These are phyloP conservation scores for Beauveria bassiana DNA, from an alignment of 2,329 filamentous ascomycete species.

Conservation along the genomic window DNA sequence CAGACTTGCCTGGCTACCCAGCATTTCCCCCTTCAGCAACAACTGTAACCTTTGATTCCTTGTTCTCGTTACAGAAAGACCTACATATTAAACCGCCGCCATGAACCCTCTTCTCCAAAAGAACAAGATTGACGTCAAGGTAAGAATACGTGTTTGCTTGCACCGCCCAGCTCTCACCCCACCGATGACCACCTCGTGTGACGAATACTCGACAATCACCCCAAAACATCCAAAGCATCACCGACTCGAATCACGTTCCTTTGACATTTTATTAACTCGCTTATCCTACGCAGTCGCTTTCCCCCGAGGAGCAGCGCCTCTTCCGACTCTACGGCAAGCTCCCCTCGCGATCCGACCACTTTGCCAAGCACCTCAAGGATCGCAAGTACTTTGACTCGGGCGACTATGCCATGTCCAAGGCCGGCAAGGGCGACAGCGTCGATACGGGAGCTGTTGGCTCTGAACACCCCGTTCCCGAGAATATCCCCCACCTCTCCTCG, in stretches of 20 bases:
- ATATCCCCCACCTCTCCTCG: constrained; percentile 82
- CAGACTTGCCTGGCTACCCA: background rate
- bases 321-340: constrained; percentile 98
- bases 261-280: background rate
- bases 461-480: constrained; percentile 89
- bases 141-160: constrained; percentile 41
- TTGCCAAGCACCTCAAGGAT: constrained; percentile 98
- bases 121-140: constrained; percentile 96
- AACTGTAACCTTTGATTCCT: background rate
- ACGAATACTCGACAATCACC: background rate
- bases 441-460: constrained; percentile 91
- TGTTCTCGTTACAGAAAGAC: background rate
- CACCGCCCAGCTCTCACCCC: background rate
- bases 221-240: background rate
- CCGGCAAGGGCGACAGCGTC: constrained; percentile 89
- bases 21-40: background rate
- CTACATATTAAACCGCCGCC: constrained; percentile 21
- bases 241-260: background rate
- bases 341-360: constrained; percentile 88
- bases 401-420: constrained; percentile 94
- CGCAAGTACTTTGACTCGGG: constrained; percentile 98
- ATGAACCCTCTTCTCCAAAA: constrained; percentile 98
- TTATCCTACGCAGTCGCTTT: constrained; percentile 60
- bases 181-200: background rate
- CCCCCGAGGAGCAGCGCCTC: constrained; percentile 89